Evolutionary conservation across 1,139 yeast genomes (phyloP).

Genomic region (Suhomyces bribrorum): DNA sequence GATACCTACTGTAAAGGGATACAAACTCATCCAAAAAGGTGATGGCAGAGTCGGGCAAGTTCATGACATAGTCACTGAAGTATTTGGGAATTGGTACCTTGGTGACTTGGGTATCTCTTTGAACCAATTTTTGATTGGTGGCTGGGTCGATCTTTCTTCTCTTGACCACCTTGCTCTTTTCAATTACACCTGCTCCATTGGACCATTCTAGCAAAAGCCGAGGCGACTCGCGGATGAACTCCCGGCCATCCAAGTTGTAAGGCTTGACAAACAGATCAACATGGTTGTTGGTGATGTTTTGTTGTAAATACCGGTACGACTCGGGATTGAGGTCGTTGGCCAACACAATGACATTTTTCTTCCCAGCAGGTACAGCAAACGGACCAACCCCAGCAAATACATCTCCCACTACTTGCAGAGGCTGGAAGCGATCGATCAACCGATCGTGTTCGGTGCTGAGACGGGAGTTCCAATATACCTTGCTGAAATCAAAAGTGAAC

Average conservation of each 20-base stretch:
- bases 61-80: slow-evolving; percentile 84
- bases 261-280: slow-evolving; percentile 61
- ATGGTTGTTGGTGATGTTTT: slow-evolving; percentile 67
- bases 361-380: slow-evolving; percentile 94
- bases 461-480: slow-evolving; percentile 97
- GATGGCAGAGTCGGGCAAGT: slow-evolving; percentile 89
- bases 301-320: slow-evolving; percentile 66
- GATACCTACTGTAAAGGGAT: slow-evolving; percentile 58
- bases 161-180: slow-evolving; percentile 30
- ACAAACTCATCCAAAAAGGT: slow-evolving; percentile 76
- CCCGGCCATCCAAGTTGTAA: slow-evolving; percentile 78
- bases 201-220: slow-evolving; percentile 46
- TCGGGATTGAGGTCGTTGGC: slow-evolving; percentile 96
- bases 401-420: slow-evolving; percentile 80
- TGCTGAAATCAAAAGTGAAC: slow-evolving; percentile 85
- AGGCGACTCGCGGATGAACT: slow-evolving; percentile 68
- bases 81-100: slow-evolving; percentile 54
- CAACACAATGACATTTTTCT: slow-evolving; percentile 72
- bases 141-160: slow-evolving; percentile 33
- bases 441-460: slow-evolving; percentile 92
- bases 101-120: slow-evolving; percentile 31
- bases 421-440: slow-evolving; percentile 59
- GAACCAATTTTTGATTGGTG: slow-evolving; percentile 18
- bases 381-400: slow-evolving; percentile 99
- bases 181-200: slow-evolving; percentile 23